Base-by-base conservation (phyloP, 2,329 filamentous ascomycete species). In the Chaetomiaceae sp. region DNA sequence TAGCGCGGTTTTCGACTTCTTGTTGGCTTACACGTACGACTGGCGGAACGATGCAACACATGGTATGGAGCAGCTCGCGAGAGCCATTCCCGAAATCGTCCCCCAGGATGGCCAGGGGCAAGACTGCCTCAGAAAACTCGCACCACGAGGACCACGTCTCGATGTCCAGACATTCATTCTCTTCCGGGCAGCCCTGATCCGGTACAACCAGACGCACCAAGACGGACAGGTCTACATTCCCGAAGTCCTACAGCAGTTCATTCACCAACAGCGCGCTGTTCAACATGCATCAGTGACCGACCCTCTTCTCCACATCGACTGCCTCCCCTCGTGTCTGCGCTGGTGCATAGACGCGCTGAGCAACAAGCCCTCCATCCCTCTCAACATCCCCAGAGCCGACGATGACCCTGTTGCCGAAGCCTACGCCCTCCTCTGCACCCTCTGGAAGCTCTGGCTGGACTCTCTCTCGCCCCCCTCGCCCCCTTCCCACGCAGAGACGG, bases 371-470 rank as follows among this genome's bases (percentile, higher is more conserved):
- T 0, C 5, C 6, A 36, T 54, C 20, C 46, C 54, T 5, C 17
- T 11, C 1, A 33, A 19, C 8, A 15, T 55, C 14, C 14, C 3
- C 9, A 25, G 43, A 4, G 12, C n/a, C 19, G 25, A 25, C 12
- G n/a, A 17, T 17, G 27, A 42, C 11, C 6, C 33, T 6, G 1
- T 25, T 9, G 17, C 15, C 9, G 36, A 34, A 3, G 17, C 42
- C 14, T 59, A 57, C 37, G 12, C 48, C 37, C 27, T 61, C n/a
- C 20, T 60, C 3, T 53, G 47, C 42, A 53, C 46, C 3, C 51
- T 61, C 12, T 61, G 53, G 58, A 8, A n/a, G 22, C 25, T 31
- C 17, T 51, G 51, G 43, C 17, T 46, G 29, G 11, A 7, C 27
- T 17, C 14, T 14, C n/a, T 4, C 12, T 22, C 14, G 14, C 23